Base-by-base conservation (phyloP, 169 alveolate species). In the Neospora caninum region DNA sequence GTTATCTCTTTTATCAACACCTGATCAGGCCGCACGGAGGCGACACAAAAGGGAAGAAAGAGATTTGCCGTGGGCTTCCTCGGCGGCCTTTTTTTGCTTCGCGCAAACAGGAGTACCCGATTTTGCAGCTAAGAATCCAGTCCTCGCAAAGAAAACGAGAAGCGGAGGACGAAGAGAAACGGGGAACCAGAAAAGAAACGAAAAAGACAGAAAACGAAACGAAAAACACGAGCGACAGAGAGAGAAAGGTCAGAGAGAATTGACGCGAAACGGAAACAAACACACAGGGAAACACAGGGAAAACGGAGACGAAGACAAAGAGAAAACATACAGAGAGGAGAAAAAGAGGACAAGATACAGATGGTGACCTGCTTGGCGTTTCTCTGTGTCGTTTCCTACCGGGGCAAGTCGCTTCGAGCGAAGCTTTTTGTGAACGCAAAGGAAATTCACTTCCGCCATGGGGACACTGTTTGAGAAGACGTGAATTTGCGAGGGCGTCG, bases 371-470 rank as follows among this genome's bases (percentile, higher is more conserved):
- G 29, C 29, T 6, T 25, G 80, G 80, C 41, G 80, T 25, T 29
- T n/a, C n/a, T n/a, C n/a, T n/a, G n/a, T n/a, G n/a, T n/a, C 22
- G 22, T 36, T 36, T 0, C 91, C 31, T 49, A 96, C 98, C 38
- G 98, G 99, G 6, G 99, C 99, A 86, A 99, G 96, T 80, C 99
- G 96, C 91, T 98, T 98, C 88, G 99, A 97, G 86, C 99, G 98
- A 93, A 99, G 96, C 93, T 98, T 99, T 97, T 99, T 99, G 95
- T 99, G 99, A 29, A 99, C 99, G 96, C 99, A 99, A 78, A 99
- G 96, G 95, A 99, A 99, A 95, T 99, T 99, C 88, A 99, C 98
- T 94, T 99, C 99, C 6, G 99, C 99, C 97, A 98, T 98, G 83
- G 96, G 95, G 88, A 98, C 84, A 34, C 83, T 86, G 42, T 93